Conservation (phyloP, 768 basidiomycete genomes). For the Lactarius sanguifluus region DNA sequence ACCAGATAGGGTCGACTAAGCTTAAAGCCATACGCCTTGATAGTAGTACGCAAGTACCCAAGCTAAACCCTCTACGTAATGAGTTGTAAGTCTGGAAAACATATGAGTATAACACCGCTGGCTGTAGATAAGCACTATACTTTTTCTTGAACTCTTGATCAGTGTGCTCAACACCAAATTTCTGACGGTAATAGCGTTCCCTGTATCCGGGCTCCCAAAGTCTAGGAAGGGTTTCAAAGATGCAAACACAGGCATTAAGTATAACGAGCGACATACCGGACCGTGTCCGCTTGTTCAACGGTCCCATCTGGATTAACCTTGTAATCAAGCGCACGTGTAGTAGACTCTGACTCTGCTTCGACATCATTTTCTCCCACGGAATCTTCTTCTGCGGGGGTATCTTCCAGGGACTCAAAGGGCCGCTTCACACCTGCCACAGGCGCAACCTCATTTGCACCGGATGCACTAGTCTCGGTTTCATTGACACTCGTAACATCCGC, state of each 20-base stretch:
- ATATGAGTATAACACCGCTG: slow-evolving; percentile 16
- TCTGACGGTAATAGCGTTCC: slow-evolving; percentile 91
- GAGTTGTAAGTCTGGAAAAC: slow-evolving; percentile 61
- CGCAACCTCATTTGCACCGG: slow-evolving; percentile 30
- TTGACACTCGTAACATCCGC: slow-evolving; percentile 11
- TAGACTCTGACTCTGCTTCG: slow-evolving; percentile 38
- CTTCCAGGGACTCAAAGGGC: slow-evolving; percentile 39
- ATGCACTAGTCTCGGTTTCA: slow-evolving; percentile 16
- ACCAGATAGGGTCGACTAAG: background rate
- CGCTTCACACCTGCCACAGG: slow-evolving; percentile 44
- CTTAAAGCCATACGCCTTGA: slow-evolving; percentile 71
- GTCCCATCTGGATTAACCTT: slow-evolving; percentile 90
- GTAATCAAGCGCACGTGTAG: slow-evolving; percentile 50
- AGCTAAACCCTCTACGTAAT: slow-evolving; percentile 90
- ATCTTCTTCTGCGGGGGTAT: slow-evolving; percentile 16
- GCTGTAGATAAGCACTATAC: slow-evolving; percentile 44
- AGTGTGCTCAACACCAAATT: slow-evolving; percentile 76
- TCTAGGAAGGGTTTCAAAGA: slow-evolving; percentile 43
- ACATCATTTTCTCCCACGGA: slow-evolving; percentile 35
- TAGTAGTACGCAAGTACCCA: slow-evolving; percentile 99
- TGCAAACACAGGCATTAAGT: slow-evolving; percentile 16
- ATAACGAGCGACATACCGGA: slow-evolving; percentile 60
- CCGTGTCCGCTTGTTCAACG: slow-evolving; percentile 90
- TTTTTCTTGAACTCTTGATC: slow-evolving; percentile 70
- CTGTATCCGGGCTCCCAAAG: slow-evolving; percentile 96